phyloP scores from a whole-genome alignment of 495 filamentous ascomycete species.

The Trichodelitschia bisporula region DNA sequence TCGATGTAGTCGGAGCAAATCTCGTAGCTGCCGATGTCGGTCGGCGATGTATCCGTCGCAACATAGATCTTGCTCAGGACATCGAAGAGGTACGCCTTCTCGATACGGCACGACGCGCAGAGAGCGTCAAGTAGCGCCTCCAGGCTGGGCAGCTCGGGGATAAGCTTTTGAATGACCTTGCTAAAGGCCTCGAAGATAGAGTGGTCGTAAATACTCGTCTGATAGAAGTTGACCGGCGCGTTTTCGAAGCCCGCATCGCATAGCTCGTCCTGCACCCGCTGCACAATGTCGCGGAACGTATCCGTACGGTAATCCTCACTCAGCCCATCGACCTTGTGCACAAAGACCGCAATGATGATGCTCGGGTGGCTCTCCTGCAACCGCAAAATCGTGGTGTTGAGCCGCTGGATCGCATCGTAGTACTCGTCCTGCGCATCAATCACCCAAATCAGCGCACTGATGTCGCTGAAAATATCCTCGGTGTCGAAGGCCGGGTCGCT shows the following conservation, averaged over 20 bases:
- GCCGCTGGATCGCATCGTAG: constrained; percentile 60
- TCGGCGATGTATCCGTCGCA: constrained; percentile 76
- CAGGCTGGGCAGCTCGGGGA: constrained; percentile 74
- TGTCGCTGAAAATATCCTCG: constrained; percentile 76
- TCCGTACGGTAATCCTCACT: constrained; percentile 87
- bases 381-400: constrained; percentile 67
- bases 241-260: constrained; percentile 80
- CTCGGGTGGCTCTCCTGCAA: constrained; percentile 68
- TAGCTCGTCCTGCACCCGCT: constrained; percentile 91
- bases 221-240: constrained; percentile 72
- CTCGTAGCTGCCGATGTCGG: constrained; percentile 83
- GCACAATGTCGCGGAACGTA: constrained; percentile 80
- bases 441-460: constrained; percentile 91
- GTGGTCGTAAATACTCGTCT: constrained; percentile 94
- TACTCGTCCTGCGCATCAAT: constrained; percentile 97
- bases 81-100: constrained; percentile 95
- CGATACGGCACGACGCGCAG: constrained; percentile 69
- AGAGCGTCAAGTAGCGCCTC: constrained; percentile 81
- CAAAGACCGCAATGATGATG: constrained; percentile 92
- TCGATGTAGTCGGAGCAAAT: constrained; percentile 97
- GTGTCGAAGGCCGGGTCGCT: constrained; percentile 68
- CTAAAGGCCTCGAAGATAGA: constrained; percentile 94
- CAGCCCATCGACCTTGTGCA: constrained; percentile 91
- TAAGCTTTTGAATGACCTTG: constrained; percentile 92
- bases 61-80: constrained; percentile 96